Base-by-base conservation (phyloP, 1,139 yeast species). In the Saccharomyces hybrid region DNA sequence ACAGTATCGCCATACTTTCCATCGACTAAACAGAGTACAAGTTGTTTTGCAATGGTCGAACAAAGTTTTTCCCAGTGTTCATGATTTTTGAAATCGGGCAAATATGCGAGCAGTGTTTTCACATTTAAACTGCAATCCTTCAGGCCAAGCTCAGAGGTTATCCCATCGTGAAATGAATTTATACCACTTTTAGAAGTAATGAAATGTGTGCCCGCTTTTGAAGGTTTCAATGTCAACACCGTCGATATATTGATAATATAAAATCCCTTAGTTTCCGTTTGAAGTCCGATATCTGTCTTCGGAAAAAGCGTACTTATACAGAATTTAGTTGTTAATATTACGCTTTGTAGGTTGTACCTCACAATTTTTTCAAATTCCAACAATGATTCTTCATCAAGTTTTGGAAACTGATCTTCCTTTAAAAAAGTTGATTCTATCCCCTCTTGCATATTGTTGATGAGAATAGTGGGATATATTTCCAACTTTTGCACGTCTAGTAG, bases 81-180 rank as follows among this genome's bases (percentile, higher is more conserved):
- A 8, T 31, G 52, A 9, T 44, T 51, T 27, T 28, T 47, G n/a
- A 50, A 47, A 13, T 49, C 32, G n/a, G 62, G 62, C 26, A 59
- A 44, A 44, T 51, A 54, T 13, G 53, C 53, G 25, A 59, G 51
- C 25, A 59, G 44, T 2, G 62, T 58, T 46, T 59, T 59, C 16
- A 56, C 48, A 9, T 47, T 25, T 20, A 29, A 34, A 20, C 46
- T 41, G 5, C 46, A 46, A 9, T 32, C 34, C 9, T 47, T 32
- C 8, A 34, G 9, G 5, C 48, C 47, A 8, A 59, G 49, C 32
- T 64, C 68, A 5, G 64, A 62, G 11, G 61, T 53, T n/a, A 64
- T 49, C 0, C 65, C 60, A 52, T 64, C 66, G 51, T 63, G 67
- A 32, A 61, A 62, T 44, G 63, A 67, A 32, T 61, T 59, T 32